Conservation (phyloP, 768 basidiomycete genomes). For the Lentinula aciculospora region DNA sequence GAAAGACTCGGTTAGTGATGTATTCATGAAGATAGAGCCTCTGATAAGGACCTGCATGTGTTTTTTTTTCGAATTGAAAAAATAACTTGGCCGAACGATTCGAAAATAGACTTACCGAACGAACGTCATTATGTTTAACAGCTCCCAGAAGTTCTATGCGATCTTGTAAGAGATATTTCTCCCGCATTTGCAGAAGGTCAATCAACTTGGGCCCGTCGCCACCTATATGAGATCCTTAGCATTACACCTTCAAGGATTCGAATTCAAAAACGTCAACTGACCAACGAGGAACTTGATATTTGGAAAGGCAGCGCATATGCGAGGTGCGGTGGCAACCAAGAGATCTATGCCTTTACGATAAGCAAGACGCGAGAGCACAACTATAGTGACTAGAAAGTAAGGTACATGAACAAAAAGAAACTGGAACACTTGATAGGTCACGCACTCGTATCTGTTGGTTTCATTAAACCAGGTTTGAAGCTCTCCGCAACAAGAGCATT, state of each 20-base stretch:
- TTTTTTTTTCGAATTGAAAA: too few species aligned
- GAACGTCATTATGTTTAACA: slow-evolving; percentile 78
- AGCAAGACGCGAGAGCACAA: slow-evolving; percentile 84
- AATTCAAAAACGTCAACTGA: slow-evolving; percentile 23
- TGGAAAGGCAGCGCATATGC: slow-evolving; percentile 80
- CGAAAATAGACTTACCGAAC: slow-evolving; percentile 53
- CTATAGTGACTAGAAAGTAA: slow-evolving; percentile 68
- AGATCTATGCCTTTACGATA: slow-evolving; percentile 97
- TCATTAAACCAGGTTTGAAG: slow-evolving; percentile 62
- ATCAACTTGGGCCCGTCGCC: slow-evolving; percentile 95
- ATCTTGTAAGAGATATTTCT: slow-evolving; percentile 85
- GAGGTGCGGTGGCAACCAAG: slow-evolving; percentile 86
- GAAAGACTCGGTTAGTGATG: slow-evolving; percentile 93
- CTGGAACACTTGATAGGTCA: slow-evolving; percentile 1
- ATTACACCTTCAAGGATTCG: not conserved
- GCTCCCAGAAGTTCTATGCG: slow-evolving; percentile 86
- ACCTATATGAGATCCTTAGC: slow-evolving; percentile 35
- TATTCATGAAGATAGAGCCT: slow-evolving; percentile 92
- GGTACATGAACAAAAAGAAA: not conserved
- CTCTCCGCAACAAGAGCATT: slow-evolving; percentile 85
- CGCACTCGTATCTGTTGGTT: slow-evolving; percentile 53
- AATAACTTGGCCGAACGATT: not conserved
- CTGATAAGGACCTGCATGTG: slow-evolving; percentile 64
- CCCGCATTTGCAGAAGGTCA: slow-evolving; percentile 92
- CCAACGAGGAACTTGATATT: slow-evolving; percentile 88